Conservation (phyloP, 2,329 filamentous ascomycete species). For the Diplocarpon mali region DNA sequence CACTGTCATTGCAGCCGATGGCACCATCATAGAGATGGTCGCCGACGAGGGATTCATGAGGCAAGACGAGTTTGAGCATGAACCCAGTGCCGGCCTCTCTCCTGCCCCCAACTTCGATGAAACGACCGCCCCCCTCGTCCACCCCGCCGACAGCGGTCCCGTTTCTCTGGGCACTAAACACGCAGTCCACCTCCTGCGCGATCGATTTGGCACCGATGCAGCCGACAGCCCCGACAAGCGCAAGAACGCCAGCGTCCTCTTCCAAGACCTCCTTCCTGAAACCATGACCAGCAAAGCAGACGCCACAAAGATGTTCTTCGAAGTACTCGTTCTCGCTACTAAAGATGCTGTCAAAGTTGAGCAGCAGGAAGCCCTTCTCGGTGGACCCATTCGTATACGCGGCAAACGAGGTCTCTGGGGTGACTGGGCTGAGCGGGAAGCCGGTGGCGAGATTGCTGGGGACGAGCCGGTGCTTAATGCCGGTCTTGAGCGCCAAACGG, state of each 20-base stretch:
- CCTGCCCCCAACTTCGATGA: constrained; percentile 61
- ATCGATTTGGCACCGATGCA: constrained; percentile 68
- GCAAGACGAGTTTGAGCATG: constrained; percentile 34
- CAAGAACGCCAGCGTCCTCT: constrained; percentile 66
- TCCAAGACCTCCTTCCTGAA: constrained; percentile 86
- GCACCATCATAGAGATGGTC: constrained; percentile 54
- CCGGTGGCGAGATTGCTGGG: constrained; percentile 46
- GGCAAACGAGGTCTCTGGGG: constrained; percentile 97
- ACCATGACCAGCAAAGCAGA: constrained; percentile 71
- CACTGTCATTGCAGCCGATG: constrained; percentile 37
- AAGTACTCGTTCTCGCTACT: constrained; percentile 87
- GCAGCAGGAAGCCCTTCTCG: constrained; percentile 61
- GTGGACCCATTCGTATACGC: constrained; percentile 70
- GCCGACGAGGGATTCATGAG: constrained; percentile 38
- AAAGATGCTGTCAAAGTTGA: constrained; percentile 98
- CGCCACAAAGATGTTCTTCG: constrained; percentile 99
- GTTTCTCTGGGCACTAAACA: constrained; percentile 89
- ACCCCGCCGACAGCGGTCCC: constrained; percentile 73
- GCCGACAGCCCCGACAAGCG: constrained; percentile 60
- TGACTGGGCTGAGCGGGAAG: constrained; percentile 77
- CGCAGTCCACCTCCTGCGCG: constrained; percentile 86
- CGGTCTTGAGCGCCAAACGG: constrained; percentile 11
- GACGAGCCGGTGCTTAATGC: constrained; percentile 17
- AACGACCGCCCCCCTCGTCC: constrained; percentile 62
- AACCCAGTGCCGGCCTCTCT: constrained; percentile 35